phyloP scores from a whole-genome alignment of 208 protist species.

The Crithidia expoeki region DNA sequence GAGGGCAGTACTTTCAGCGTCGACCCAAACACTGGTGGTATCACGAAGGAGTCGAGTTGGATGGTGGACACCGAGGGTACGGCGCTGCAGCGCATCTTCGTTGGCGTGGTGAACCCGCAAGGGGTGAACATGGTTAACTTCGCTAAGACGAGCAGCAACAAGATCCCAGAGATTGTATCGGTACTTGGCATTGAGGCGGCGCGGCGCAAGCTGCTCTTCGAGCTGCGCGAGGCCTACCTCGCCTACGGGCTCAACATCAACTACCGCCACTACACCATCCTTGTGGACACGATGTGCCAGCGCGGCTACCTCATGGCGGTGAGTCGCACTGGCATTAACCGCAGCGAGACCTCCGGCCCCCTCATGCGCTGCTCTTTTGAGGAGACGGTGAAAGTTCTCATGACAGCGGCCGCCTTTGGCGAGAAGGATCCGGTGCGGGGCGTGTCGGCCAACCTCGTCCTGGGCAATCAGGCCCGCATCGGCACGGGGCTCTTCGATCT shows the following conservation, averaged over 20 bases:
- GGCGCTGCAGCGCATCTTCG: slow-evolving; percentile 95
- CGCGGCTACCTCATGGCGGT: slow-evolving; percentile 97
- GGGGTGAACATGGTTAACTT: slow-evolving; percentile 93
- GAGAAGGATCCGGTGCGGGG: slow-evolving; percentile 96
- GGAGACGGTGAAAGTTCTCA: slow-evolving; percentile 99
- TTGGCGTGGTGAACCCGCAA: slow-evolving; percentile 96
- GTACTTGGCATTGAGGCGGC: slow-evolving; percentile 95
- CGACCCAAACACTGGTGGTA: slow-evolving; percentile 46
- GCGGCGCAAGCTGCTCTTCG: slow-evolving; percentile 73
- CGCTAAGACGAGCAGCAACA: slow-evolving; percentile 95
- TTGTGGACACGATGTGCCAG: slow-evolving; percentile 99
- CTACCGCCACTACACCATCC: slow-evolving; percentile 98
- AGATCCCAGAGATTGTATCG: slow-evolving; percentile 98
- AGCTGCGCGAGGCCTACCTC: slow-evolving; percentile 94
- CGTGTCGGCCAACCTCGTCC: slow-evolving; percentile 98
- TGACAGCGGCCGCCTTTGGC: slow-evolving; percentile 96
- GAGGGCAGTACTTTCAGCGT: slow-evolving; percentile 56
- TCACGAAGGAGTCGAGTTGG: slow-evolving; percentile 84
- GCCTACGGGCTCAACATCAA: slow-evolving; percentile 99
- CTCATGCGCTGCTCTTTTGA: slow-evolving; percentile 99
- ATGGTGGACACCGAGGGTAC: slow-evolving; percentile 96
- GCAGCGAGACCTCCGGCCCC: slow-evolving; percentile 93
- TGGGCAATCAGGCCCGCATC: slow-evolving; percentile 96
- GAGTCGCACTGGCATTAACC: slow-evolving; percentile 96
- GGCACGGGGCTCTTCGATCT: slow-evolving; percentile 98